Percentiles rank a stretch among this genome's conserved stretches.
These are phyloP conservation scores for Lactarius indigo DNA, from an alignment of 768 basidiomycete species.

Conservation along the genomic window DNA sequence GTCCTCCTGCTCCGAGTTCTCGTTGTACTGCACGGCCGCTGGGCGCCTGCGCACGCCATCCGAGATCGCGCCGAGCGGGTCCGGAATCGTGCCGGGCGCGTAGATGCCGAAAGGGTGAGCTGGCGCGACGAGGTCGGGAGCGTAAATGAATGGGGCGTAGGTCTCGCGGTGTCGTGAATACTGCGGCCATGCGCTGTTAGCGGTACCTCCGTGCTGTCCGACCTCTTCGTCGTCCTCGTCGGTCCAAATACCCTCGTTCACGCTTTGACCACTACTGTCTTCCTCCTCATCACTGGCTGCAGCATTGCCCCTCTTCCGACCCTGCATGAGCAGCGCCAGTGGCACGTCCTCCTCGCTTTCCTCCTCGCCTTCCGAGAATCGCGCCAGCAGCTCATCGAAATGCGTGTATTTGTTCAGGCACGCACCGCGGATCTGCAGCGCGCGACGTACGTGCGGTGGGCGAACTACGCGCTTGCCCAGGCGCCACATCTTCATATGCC, in stretches of 20 bases:
- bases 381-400: constrained; percentile 36
- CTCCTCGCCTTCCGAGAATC: constrained; percentile 16
- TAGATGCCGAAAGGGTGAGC: constrained; percentile 29
- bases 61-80: neutral
- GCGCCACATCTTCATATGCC: constrained; percentile 58
- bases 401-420: constrained; percentile 39
- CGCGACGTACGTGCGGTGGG: constrained; percentile 42
- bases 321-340: constrained; percentile 4
- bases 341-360: constrained; percentile 21
- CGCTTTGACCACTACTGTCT: neutral
- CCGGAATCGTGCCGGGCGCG: constrained; percentile 17
- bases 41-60: constrained; percentile 13
- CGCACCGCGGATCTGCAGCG: constrained; percentile 42
- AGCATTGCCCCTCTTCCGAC: constrained; percentile 15
- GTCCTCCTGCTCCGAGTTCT: neutral
- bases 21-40: constrained; percentile 14
- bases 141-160: constrained; percentile 37
- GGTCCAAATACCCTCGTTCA: constrained; percentile 11
- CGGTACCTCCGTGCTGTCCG: neutral
- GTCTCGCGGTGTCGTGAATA: constrained; percentile 33
- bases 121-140: constrained; percentile 29
- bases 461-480: constrained; percentile 37
- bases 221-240: constrained; percentile 20
- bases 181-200: neutral
- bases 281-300: constrained; percentile 15